phyloP scores from a whole-genome alignment of 1,139 yeast genomes.

The Taiozyma sp. region DNA sequence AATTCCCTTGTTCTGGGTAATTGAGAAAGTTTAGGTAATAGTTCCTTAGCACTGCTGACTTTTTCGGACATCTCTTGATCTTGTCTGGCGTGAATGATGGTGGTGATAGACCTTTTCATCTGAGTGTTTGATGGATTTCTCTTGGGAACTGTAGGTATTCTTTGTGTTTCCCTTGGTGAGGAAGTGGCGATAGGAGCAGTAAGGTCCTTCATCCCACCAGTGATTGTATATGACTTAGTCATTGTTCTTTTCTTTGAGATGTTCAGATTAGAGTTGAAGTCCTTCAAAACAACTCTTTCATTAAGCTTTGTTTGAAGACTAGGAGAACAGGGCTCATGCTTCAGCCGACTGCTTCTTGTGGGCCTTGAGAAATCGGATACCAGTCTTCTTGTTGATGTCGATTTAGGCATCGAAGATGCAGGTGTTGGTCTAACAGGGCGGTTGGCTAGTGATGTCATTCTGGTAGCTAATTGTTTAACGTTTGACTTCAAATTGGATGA shows the following conservation, averaged over 20 bases:
- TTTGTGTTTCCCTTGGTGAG: not conserved
- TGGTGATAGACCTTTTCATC: slow-evolving; percentile 1
- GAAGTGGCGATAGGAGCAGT: slow-evolving; percentile 2
- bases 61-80: slow-evolving; percentile 1
- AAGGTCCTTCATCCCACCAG: slow-evolving; percentile 13
- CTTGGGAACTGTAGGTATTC: slow-evolving; percentile 1
- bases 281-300: not conserved
- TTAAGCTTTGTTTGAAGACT: slow-evolving; percentile 6
- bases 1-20: slow-evolving; percentile 7
- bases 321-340: slow-evolving; percentile 13
- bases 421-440: not conserved
- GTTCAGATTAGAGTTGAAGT: slow-evolving; percentile 3
- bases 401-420: not conserved
- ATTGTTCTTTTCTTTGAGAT: slow-evolving; percentile 14
- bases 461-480: not conserved
- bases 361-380: slow-evolving; percentile 12
- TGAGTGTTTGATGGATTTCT: slow-evolving; percentile 1
- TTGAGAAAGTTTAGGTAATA: slow-evolving; percentile 3
- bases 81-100: not conserved
- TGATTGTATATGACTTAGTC: slow-evolving; percentile 18
- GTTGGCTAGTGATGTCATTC: not conserved
- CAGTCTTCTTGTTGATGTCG: slow-evolving; percentile 1
- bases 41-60: slow-evolving; percentile 7
- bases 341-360: slow-evolving; percentile 17
- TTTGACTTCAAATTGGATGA: slow-evolving; percentile 15